These are phyloP conservation scores for Hymenoscyphus scutula DNA, from an alignment of 2,329 filamentous ascomycete species.

Conservation along the genomic window DNA sequence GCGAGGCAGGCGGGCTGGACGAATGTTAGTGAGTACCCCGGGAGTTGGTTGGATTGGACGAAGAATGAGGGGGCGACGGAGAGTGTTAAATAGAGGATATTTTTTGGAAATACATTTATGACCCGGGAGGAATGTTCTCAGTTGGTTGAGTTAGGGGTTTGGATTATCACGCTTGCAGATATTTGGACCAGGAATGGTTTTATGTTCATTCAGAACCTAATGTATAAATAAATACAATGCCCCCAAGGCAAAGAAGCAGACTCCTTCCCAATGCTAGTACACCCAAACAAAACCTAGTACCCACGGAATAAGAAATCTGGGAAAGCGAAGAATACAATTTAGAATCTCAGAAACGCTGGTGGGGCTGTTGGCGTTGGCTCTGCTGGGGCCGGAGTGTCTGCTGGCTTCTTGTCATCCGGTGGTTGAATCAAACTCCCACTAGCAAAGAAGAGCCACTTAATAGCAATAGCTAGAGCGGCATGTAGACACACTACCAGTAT, in stretches of 20 bases:
- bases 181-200: not conserved
- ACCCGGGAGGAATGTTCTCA: not conserved
- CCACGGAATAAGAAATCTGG: not conserved
- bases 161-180: not conserved
- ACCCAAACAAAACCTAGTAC: not conserved
- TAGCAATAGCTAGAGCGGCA: constrained; percentile 84
- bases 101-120: not conserved
- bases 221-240: not conserved
- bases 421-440: constrained; percentile 61
- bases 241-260: constrained; percentile 2
- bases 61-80: constrained; percentile 57
- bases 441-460: constrained; percentile 96
- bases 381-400: constrained; percentile 14
- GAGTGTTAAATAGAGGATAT: constrained; percentile 12
- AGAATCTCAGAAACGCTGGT: constrained; percentile 23
- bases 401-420: constrained; percentile 17
- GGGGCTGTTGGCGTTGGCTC: constrained; percentile 13
- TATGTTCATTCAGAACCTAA: not conserved
- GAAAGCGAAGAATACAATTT: not conserved
- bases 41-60: constrained; percentile 82
- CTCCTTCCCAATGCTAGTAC: constrained; percentile 8
- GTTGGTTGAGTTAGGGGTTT: not conserved
- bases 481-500: constrained; percentile 82
- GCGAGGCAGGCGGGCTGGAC: constrained; percentile 75
- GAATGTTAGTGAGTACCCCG: constrained; percentile 68